A percentile compares a stretch with the other conserved stretches of the same genome.
Evolutionary conservation across 495 filamentous ascomycete genomes (phyloP).

Genomic region (Penicillium turbatum): DNA sequence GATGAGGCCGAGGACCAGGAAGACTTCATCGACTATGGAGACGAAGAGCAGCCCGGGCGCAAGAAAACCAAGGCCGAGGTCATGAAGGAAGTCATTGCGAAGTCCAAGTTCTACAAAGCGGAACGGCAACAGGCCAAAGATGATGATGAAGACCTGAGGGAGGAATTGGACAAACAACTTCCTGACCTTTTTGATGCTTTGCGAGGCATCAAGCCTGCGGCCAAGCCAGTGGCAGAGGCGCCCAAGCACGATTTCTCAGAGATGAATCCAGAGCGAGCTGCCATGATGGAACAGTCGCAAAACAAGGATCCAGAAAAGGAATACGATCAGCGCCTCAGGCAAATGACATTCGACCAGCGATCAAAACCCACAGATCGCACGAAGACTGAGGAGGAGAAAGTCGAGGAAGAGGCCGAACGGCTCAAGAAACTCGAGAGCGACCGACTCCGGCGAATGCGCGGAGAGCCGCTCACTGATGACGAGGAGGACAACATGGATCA

Average conservation of each 20-base stretch:
- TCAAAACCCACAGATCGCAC: constrained; percentile 80
- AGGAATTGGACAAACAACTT: constrained; percentile 72
- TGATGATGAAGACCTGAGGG: constrained; percentile 86
- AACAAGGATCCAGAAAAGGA: constrained; percentile 65
- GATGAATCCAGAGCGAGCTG: constrained; percentile 58
- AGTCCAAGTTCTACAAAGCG: constrained; percentile 91
- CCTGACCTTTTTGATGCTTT: constrained; percentile 74
- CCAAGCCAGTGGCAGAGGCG: constrained; percentile 40
- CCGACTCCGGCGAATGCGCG: constrained; percentile 50
- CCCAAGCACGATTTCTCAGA: constrained; percentile 38
- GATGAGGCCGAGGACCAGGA: constrained; percentile 30
- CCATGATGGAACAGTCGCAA: constrained; percentile 56
- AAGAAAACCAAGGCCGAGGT: constrained; percentile 95
- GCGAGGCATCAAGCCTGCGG: constrained; percentile 42
- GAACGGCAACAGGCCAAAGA: constrained; percentile 91
- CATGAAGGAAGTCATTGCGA: constrained; percentile 95
- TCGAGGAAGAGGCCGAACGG: constrained; percentile 64
- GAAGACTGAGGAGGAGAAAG: constrained; percentile 87
- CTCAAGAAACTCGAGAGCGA: constrained; percentile 77
- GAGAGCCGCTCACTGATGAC: constrained; percentile 38
- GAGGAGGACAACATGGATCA: constrained; percentile 30
- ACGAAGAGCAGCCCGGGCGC: constrained; percentile 56
- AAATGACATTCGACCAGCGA: constrained; percentile 76
- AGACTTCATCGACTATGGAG: constrained; percentile 39
- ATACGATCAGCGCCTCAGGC: constrained; percentile 77